phyloP scores from a whole-genome alignment of 176 grass and related monocot genomes.

The Pharus latifolius region DNA sequence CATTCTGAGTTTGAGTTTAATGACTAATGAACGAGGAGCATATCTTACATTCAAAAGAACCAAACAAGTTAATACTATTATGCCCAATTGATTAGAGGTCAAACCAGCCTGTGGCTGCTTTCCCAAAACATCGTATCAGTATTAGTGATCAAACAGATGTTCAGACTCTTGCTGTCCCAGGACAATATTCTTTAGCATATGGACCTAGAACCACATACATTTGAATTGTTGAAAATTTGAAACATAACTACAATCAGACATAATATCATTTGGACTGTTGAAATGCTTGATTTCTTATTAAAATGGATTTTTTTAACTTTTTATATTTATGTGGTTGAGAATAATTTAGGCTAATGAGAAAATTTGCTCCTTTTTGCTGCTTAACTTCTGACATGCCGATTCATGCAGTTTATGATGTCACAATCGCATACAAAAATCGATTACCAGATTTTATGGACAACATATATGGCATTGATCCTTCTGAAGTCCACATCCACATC shows the following conservation, averaged over 20 bases:
- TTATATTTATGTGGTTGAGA: neutral
- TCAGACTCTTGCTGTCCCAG: no score
- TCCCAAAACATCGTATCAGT: neutral
- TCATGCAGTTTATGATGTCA: conserved; percentile 76
- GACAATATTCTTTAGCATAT: neutral
- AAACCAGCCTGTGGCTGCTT: neutral
- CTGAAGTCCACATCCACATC: conserved; percentile 87
- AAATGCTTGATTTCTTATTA: neutral
- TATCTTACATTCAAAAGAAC: neutral
- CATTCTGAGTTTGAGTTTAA: neutral
- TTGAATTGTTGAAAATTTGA: neutral
- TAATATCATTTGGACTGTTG: neutral
- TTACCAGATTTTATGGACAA: conserved; percentile 78
- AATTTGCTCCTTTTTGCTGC: neutral
- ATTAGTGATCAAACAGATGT: neutral
- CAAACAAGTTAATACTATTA: neutral
- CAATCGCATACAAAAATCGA: conserved; percentile 75
- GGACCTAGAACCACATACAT: neutral
- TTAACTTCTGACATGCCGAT: neutral
- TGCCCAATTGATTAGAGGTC: neutral
- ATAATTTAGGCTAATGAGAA: neutral
- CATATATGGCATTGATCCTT: conserved; percentile 67
- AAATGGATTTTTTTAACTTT: neutral
- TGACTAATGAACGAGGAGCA: neutral
- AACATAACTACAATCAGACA: neutral